Percentiles rank a stretch among this genome's conserved stretches.
phyloP scores from a whole-genome alignment of 129 eudicot genomes.

The Pseudognaphalium luteoalbum region DNA sequence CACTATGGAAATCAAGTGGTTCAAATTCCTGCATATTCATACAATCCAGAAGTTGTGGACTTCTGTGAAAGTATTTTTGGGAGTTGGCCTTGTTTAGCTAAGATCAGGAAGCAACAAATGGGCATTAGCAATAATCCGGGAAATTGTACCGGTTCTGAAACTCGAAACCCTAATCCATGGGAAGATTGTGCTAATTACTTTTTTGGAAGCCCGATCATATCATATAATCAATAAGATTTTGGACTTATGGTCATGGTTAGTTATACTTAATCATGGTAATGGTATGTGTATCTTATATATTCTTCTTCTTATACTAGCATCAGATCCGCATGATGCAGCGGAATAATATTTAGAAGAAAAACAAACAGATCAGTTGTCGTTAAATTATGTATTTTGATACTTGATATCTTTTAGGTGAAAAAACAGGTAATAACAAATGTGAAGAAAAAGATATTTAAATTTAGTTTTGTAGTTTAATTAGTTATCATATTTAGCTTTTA shows the following conservation, averaged over 20 bases:
- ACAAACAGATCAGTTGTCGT: no score
- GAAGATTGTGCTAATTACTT: slow-evolving; percentile 52
- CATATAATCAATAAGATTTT: slow-evolving; percentile 14
- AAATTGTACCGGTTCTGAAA: slow-evolving; percentile 5
- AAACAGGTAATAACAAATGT: no score
- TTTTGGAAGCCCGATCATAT: slow-evolving; percentile 49
- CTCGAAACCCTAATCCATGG: slow-evolving; percentile 45
- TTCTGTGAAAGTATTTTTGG: slow-evolving; percentile 81
- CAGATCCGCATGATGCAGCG: no score
- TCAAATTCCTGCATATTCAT: slow-evolving; percentile 48
- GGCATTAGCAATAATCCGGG: background rate
- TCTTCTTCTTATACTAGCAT: background rate
- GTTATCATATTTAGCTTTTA: no score
- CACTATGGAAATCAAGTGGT: slow-evolving; percentile 40
- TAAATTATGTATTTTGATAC: no score
- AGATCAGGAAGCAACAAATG: slow-evolving; percentile 39
- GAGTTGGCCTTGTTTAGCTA: slow-evolving; percentile 75
- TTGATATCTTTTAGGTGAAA: no score
- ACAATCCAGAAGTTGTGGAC: slow-evolving; percentile 62
- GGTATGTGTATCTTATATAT: background rate
- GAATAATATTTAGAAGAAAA: no score
- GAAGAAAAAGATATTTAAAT: no score
- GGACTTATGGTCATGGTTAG: background rate
- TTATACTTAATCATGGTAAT: background rate
- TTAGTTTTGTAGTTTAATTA: no score